phyloP scores from a whole-genome alignment of 805 yeast species.

The Yarrowia sp. region DNA sequence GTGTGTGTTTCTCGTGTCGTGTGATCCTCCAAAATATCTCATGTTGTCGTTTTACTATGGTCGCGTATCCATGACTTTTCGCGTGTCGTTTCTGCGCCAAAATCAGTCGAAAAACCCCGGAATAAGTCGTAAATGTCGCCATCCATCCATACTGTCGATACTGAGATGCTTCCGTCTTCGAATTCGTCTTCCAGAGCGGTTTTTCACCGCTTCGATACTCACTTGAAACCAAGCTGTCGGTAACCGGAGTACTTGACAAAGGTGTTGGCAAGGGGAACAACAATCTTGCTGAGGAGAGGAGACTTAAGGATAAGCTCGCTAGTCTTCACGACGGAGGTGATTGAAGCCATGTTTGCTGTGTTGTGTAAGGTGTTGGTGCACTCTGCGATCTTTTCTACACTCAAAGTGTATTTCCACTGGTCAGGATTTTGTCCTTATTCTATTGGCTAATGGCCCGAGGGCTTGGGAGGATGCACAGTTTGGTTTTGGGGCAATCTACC shows the following conservation, averaged over 20 bases:
- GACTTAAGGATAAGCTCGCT: constrained; percentile 75
- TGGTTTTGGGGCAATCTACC: neutral
- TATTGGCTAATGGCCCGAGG: constrained; percentile 25
- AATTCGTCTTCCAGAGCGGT: neutral
- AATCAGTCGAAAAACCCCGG: neutral
- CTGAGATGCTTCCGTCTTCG: neutral
- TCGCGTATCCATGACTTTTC: neutral
- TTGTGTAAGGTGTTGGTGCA: constrained; percentile 24
- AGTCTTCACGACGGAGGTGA: constrained; percentile 42
- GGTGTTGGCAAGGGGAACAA: constrained; percentile 75
- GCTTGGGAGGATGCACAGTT: constrained; percentile 15
- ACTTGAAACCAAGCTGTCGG: constrained; percentile 85
- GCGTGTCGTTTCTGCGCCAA: neutral
- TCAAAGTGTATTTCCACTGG: constrained; percentile 26
- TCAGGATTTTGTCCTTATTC: constrained; percentile 26
- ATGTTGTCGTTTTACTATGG: neutral
- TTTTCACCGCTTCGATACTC: constrained; percentile 15
- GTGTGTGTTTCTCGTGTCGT: neutral
- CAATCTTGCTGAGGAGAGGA: constrained; percentile 71
- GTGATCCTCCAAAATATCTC: neutral
- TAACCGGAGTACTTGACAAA: constrained; percentile 80
- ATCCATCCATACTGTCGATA: neutral
- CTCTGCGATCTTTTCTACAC: constrained; percentile 26
- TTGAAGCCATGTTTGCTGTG: constrained; percentile 39
- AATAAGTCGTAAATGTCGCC: neutral